Evolutionary conservation across 106 monocot species (phyloP), one percentile per base, ranked within the genome.

Genomic region (Allium sativum): DNA sequence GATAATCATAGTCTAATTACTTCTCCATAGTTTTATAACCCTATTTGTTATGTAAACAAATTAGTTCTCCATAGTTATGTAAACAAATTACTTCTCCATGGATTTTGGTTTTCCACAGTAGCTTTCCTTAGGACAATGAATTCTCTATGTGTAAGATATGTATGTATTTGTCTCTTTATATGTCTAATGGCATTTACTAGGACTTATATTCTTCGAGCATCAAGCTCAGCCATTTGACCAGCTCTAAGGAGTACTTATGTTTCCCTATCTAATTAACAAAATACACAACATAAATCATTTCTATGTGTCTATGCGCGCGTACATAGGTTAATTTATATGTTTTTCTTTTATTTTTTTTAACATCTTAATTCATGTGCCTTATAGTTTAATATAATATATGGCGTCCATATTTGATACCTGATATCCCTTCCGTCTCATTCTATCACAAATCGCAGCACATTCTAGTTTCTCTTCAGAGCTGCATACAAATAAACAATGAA

Each of bases 191-290:
- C 92, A 77, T 82, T 83, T 71, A 82, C 84, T 66, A 99, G 74
- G n/a, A 99, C 78, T 65, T 99, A 92, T 66, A 76, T 78, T 78
- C 98, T 88, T 73, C 92, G 71, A 65, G 98, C 92, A 81, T 99
- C 98, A 50, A 99, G 78, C 63, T 92, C 92, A 62, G 92, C 98
- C 98, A 99, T 99, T 76, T 99, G 98, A 19, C 98, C 98, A 48
- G 98, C 98, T 83, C 98, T 88, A 3, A 99, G 88, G 59, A 99
- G 92, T 48, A 99, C 82, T 67, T 99, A 92, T 58, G 79, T 85
- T 74, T 99, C 53, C 98, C 98, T 71, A 92, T 99, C 98, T 99
- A 82, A 60, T 68, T n/a, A 42, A 17, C 42, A 59, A 62, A 45
- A 65, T n/a, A 18, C 1, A 31, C 4, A 17, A 21, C 21, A 15